Evolutionary conservation across 768 basidiomycete species (phyloP).

Genomic region (Auricularia auricula-judae): DNA sequence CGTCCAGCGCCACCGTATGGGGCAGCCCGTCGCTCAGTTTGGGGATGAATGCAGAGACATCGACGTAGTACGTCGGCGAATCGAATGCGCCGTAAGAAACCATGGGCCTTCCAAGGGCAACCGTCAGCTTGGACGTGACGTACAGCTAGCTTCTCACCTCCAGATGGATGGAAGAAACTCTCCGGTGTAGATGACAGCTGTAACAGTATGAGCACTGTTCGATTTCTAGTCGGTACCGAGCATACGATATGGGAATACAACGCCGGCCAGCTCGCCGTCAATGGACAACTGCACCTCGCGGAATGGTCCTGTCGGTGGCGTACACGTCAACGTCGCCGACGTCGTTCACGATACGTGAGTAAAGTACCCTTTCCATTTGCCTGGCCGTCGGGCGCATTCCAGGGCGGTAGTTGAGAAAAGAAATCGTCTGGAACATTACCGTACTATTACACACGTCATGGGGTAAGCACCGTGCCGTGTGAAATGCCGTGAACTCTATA

Average conservation of each 20-base stretch:
- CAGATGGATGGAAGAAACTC: constrained; percentile 9
- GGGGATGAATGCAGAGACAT: constrained; percentile 9
- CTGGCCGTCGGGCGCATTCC: constrained; percentile 4
- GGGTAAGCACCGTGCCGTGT: not conserved
- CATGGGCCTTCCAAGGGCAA: constrained; percentile 3
- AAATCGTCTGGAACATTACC: constrained; percentile 8
- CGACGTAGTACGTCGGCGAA: constrained; percentile 10
- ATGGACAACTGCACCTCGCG: constrained; percentile 8
- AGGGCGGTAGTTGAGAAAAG: constrained; percentile 4
- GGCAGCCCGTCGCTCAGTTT: constrained; percentile 1
- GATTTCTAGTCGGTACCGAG: not conserved
- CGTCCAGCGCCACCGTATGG: constrained; percentile 17
- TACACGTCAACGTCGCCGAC: too few relatives aligned
- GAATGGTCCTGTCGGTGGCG: constrained; percentile 4
- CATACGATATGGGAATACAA: too few relatives aligned
- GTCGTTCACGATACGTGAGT: not conserved
- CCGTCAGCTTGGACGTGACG: not conserved
- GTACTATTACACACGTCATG: not conserved
- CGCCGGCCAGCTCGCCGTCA: constrained; percentile 7
- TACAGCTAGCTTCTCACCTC: not conserved
- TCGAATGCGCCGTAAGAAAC: constrained; percentile 10
- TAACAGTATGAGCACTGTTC: not conserved
- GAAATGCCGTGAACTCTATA: not conserved
- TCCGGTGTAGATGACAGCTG: constrained; percentile 9
- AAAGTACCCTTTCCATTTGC: not conserved